Conservation (phyloP, 225 moss, liverwort and hornwort genomes). For the Bryoerythrophyllum caledonicum region DNA sequence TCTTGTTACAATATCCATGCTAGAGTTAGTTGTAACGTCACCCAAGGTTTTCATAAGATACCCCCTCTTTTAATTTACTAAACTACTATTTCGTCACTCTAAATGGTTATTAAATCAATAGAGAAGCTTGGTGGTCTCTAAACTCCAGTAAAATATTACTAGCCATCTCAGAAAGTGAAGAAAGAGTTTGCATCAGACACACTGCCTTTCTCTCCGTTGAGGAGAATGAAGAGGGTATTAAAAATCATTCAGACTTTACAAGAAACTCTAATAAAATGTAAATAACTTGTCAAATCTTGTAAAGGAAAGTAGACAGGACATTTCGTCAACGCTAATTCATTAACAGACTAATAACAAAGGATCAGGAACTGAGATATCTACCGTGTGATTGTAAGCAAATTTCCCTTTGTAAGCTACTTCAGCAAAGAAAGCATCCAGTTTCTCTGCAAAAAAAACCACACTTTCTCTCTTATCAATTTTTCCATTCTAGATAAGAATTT, state of each 20-base stretch:
- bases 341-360: neutral
- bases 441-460: slow-evolving; percentile 47
- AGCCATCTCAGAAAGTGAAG: too few species aligned
- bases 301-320: neutral
- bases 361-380: slow-evolving; percentile 26
- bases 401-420: slow-evolving; percentile 70
- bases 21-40: too few species aligned
- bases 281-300: neutral
- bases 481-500: neutral
- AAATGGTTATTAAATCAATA: too few species aligned
- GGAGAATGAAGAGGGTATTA: too few species aligned
- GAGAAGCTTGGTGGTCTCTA: too few species aligned
- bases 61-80: too few species aligned
- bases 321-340: neutral
- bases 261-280: neutral
- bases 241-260: too few species aligned
- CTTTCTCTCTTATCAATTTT: slow-evolving; percentile 20
- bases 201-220: too few species aligned
- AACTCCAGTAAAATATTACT: too few species aligned
- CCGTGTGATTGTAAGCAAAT: slow-evolving; percentile 61
- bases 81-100: too few species aligned
- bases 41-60: too few species aligned
- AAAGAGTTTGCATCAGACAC: too few species aligned
- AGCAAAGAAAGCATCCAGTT: slow-evolving; percentile 58
- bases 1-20: neutral